Base-by-base conservation (phyloP, 2,329 filamentous ascomycete genomes). In the Trichothecium sympodiale region DNA sequence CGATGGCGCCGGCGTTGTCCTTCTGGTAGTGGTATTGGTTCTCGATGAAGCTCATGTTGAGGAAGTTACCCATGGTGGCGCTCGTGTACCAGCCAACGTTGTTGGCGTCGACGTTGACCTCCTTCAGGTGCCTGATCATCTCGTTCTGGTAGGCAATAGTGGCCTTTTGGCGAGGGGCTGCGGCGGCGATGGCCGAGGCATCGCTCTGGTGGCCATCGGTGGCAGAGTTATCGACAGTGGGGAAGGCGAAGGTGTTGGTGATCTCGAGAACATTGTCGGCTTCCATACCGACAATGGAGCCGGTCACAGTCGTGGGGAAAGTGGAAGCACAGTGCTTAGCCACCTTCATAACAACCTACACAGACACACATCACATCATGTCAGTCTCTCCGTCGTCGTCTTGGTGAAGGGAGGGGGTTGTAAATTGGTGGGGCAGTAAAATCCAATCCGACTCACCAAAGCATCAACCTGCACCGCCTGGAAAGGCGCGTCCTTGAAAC, bases 1-100 rank as follows among this genome's bases (percentile, higher is more conserved):
- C 86, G 31, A 95, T 77, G 6, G 84, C 87, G 60, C 75, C 72
- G 62, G 91, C 85, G 59, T 94, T 94, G 51, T 93, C 85, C 61
- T 85, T 91, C 70, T 98, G 91, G 70, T 94, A 96, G 68, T 88
- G 83, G 65, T 79, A 87, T 63, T 95, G 88, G 69, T 96, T 98
- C 74, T 98, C 91, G 61, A 98, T 84, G 56, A 94, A 88, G 69
- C 82, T 84, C 56, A 83, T 62, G 69, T 88, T 95, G 70, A 96
- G 74, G 51, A 96, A 96, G 71, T 94, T 96, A 61, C 91, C 91
- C 84, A 98, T 93, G 61, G 87, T 94, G 44, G 88, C 86, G 67
- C 87, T 95, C 40, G 87, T 95, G 68, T 98, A 98, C 88, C 88
- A 98, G 52, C 91, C 91, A 41, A 94, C 86, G 53, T 86, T 93